phyloP scores from a whole-genome alignment of 2,329 filamentous ascomycete species.

The Curvularia hawaiiensis region DNA sequence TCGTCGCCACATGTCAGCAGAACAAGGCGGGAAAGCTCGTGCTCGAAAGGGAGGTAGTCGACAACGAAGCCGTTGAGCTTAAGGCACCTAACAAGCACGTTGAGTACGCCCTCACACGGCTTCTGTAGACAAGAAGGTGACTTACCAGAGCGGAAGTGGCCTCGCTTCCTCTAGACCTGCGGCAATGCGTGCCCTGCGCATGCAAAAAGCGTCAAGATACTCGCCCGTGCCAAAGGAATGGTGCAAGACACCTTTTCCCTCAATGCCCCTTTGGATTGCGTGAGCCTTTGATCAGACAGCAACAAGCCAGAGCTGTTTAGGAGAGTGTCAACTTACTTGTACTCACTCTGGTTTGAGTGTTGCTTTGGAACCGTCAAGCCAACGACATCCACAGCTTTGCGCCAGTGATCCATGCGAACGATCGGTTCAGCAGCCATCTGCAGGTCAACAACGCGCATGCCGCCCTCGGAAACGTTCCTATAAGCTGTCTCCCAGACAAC shows the following conservation, averaged over 20 bases:
- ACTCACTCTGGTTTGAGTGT: constrained; percentile 22
- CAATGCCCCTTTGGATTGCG: constrained; percentile 26
- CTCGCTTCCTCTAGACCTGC: constrained; percentile 27
- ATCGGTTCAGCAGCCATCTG: constrained; percentile 36
- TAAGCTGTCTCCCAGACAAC: constrained; percentile 42
- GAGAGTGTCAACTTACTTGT: constrained; percentile 25
- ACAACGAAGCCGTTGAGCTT: constrained; percentile 43
- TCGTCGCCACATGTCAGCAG: constrained; percentile 33
- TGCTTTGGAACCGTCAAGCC: constrained; percentile 27
- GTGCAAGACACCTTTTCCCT: constrained; percentile 39
- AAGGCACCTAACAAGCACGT: constrained; percentile 20
- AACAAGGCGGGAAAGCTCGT: constrained; percentile 30
- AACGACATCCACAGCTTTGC: constrained; percentile 27
- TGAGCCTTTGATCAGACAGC: not conserved
- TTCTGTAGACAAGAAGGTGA: not conserved
- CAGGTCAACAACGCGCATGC: constrained; percentile 34
- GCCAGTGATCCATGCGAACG: constrained; percentile 32
- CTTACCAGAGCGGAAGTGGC: constrained; percentile 30
- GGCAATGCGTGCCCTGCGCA: constrained; percentile 40
- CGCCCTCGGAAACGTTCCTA: constrained; percentile 24
- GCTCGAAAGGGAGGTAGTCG: constrained; percentile 39
- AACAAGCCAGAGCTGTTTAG: too few relatives aligned
- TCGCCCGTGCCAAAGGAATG: constrained; percentile 38
- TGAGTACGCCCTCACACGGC: not conserved
- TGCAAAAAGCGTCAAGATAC: constrained; percentile 41